Evolutionary conservation across 1,284 basidiomycete species (phyloP).

Genomic region (Afroboletus lepidellus): DNA sequence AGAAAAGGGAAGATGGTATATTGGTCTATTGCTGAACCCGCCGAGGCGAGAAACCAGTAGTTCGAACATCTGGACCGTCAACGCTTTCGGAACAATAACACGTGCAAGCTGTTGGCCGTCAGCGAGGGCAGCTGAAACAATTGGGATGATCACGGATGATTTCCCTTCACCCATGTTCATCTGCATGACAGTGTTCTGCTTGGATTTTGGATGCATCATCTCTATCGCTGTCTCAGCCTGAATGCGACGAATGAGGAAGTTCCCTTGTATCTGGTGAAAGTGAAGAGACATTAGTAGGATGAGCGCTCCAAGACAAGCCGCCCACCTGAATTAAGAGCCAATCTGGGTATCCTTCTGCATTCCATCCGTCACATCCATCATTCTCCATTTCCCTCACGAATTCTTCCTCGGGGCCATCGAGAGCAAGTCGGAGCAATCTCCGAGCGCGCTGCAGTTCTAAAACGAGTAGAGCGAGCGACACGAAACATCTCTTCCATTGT

Average conservation of each 20-base stretch:
- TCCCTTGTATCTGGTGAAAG: background rate
- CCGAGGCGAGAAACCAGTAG: background rate
- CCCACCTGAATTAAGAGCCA: background rate
- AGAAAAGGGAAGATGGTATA: background rate
- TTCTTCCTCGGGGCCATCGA: background rate
- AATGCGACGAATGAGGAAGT: background rate
- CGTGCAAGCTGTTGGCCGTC: background rate
- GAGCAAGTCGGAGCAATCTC: background rate
- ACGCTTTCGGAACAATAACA: background rate
- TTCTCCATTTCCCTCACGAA: background rate
- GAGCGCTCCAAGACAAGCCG: background rate
- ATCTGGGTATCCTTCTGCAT: background rate
- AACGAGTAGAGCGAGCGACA: background rate
- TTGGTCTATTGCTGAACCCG: background rate
- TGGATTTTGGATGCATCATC: background rate
- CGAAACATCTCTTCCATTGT: background rate
- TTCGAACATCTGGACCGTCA: background rate
- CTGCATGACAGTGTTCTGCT: background rate
- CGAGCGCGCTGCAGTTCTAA: background rate
- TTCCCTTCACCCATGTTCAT: background rate
- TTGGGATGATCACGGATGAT: background rate
- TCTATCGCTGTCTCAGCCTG: background rate
- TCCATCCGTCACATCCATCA: background rate
- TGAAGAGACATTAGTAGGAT: background rate
- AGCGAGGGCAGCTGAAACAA: background rate